Conservation (phyloP, 371 early-diverging fungal genomes). For the Vairimorpha ceranae region DNA sequence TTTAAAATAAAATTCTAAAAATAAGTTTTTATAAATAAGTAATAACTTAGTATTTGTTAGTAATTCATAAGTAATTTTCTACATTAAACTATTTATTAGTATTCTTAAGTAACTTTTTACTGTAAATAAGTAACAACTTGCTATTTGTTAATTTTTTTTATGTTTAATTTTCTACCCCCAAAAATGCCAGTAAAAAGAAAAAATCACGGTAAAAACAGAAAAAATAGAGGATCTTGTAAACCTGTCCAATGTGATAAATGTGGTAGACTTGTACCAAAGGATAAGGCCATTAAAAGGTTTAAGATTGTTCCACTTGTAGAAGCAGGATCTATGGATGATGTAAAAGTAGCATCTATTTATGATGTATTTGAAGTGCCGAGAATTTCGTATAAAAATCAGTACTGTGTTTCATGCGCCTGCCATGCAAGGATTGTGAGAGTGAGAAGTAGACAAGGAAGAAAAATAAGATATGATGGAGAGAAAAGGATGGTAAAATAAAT, state of each 20-base stretch:
- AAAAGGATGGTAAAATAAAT: not conserved
- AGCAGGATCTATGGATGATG: conserved; percentile 86
- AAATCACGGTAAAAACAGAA: conserved; percentile 94
- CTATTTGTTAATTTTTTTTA: not conserved
- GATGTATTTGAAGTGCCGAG: conserved; percentile 85
- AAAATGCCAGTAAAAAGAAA: conserved; percentile 72
- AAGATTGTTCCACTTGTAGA: conserved; percentile 92
- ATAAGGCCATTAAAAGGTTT: conserved; percentile 97
- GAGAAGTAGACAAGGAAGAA: conserved; percentile 76
- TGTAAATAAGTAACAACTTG: no score
- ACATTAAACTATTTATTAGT: no score
- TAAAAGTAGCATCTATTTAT: conserved; percentile 86
- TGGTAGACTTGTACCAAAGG: conserved; percentile 90
- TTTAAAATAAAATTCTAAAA: no score
- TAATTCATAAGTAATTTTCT: no score
- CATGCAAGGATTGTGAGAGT: conserved; percentile 91
- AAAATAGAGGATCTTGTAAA: conserved; percentile 90
- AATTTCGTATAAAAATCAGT: conserved; percentile 87
- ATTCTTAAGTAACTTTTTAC: no score
- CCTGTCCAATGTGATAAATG: conserved; percentile 95
- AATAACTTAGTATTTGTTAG: no score
- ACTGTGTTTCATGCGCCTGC: conserved; percentile 95
- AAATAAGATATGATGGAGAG: conserved; percentile 77
- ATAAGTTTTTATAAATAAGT: no score
- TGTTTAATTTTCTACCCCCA: conserved; percentile 11